Percentiles rank a stretch among this genome's conserved stretches.
These are phyloP conservation scores for Haplographium delicatum DNA, from an alignment of 495 filamentous ascomycete genomes.

Conservation along the genomic window DNA sequence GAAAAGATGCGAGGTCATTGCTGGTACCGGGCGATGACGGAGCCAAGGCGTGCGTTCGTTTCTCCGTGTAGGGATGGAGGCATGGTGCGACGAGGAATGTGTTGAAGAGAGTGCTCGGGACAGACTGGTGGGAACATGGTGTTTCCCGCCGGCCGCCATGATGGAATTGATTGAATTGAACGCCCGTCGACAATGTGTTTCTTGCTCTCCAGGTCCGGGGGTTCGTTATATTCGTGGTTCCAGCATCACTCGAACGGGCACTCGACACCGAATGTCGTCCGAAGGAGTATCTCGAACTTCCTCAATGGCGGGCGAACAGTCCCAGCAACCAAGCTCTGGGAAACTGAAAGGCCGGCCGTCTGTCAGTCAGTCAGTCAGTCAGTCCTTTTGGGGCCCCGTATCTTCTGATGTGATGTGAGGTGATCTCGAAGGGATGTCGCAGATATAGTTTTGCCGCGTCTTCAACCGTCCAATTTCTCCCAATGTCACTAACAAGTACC, in stretches of 20 bases:
- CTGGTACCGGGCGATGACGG: conserved; percentile 6
- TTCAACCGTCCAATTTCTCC: neutral
- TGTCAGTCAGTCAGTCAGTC: neutral
- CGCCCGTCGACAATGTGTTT: no score
- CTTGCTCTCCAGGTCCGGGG: neutral
- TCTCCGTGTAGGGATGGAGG: neutral
- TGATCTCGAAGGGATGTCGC: neutral
- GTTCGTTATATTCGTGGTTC: conserved; percentile 24
- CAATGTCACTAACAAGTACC: neutral
- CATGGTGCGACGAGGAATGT: conserved; percentile 20
- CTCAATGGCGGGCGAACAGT: neutral
- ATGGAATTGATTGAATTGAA: neutral
- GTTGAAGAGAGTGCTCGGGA: neutral
- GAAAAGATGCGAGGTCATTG: conserved; percentile 2
- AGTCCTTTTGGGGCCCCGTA: neutral
- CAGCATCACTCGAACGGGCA: conserved; percentile 20
- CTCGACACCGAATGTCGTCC: conserved; percentile 20
- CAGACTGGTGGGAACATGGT: neutral
- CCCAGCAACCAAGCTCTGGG: conserved; percentile 4
- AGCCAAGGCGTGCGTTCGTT: conserved; percentile 12
- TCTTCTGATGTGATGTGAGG: neutral
- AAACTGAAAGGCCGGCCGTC: neutral
- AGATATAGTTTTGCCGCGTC: neutral
- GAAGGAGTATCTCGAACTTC: neutral
- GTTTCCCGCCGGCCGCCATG: neutral